Evolutionary conservation across 163 green algal genomes (phyloP).

Genomic region (Coccomyxa subellipsoidea): DNA sequence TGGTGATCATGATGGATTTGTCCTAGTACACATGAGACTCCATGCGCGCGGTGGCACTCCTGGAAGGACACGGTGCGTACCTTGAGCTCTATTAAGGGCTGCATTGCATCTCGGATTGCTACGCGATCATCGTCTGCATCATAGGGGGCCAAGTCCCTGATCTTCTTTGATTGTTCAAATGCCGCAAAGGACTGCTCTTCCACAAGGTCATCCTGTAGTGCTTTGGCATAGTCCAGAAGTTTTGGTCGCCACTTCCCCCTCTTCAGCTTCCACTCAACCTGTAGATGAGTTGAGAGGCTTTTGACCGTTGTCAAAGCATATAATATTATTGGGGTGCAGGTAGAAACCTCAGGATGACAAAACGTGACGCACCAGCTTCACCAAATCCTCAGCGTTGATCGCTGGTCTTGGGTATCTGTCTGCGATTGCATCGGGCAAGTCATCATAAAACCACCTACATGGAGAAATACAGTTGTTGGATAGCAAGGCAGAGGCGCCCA

Average conservation of each 20-base stretch:
- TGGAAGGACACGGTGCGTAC: no score
- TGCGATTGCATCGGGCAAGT: background rate
- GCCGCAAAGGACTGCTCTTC: constrained; percentile 10
- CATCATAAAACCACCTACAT: constrained; percentile 7
- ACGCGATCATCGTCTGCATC: background rate
- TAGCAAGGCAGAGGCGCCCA: no score
- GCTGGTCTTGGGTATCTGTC: background rate
- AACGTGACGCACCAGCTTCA: background rate
- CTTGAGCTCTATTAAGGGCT: constrained; percentile 34
- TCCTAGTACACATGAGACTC: no score
- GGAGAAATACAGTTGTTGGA: no score
- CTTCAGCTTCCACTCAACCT: constrained; percentile 67
- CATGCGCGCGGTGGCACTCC: background rate
- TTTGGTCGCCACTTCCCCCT: constrained; percentile 55
- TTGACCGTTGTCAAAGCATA: no score
- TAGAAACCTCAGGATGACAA: no score
- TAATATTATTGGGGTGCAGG: no score
- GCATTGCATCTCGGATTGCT: constrained; percentile 22
- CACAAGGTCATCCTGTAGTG: constrained; percentile 17
- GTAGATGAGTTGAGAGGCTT: background rate
- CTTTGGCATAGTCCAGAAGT: constrained; percentile 44
- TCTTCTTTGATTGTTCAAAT: background rate
- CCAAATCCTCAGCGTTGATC: background rate
- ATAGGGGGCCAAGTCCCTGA: background rate
- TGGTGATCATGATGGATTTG: background rate